phyloP scores from a whole-genome alignment of 2,329 filamentous ascomycete genomes.

The Fusarium mangiferae region DNA sequence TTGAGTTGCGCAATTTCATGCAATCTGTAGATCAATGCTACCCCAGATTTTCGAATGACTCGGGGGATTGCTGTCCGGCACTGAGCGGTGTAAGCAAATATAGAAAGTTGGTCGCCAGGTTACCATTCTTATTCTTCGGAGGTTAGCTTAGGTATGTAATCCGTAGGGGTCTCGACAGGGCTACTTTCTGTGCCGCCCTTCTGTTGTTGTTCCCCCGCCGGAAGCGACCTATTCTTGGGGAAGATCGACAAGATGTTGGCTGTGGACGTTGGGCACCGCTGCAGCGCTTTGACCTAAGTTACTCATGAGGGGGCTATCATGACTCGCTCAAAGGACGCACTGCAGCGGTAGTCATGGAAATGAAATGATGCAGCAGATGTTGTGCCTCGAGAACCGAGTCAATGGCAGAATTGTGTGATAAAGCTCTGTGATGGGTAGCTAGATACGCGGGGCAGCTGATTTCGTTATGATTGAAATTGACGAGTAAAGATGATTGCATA shows the following conservation, averaged over 20 bases:
- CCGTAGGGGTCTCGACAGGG: background rate
- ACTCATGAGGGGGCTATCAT: background rate
- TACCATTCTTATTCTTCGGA: background rate
- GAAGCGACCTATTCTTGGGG: background rate
- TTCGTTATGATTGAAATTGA: background rate
- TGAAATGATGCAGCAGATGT: background rate
- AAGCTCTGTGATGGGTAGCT: accelerated
- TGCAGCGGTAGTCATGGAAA: background rate
- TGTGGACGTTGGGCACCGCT: background rate
- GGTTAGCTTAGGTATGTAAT: background rate
- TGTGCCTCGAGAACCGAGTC: too few species aligned
- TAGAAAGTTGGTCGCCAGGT: background rate
- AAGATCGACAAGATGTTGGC: background rate
- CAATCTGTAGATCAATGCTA: background rate
- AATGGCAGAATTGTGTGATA: too few species aligned
- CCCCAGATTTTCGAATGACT: background rate
- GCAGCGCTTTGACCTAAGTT: background rate
- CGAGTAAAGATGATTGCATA: accelerated
- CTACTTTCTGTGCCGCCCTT: background rate
- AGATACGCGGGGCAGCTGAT: accelerated
- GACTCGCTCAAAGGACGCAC: background rate
- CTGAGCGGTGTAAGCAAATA: background rate
- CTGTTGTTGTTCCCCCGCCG: too few species aligned
- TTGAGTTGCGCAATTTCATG: background rate
- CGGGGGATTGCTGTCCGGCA: background rate